phyloP scores from a whole-genome alignment of 1,284 basidiomycete species.

The Neotropicomus parvogracilis region DNA sequence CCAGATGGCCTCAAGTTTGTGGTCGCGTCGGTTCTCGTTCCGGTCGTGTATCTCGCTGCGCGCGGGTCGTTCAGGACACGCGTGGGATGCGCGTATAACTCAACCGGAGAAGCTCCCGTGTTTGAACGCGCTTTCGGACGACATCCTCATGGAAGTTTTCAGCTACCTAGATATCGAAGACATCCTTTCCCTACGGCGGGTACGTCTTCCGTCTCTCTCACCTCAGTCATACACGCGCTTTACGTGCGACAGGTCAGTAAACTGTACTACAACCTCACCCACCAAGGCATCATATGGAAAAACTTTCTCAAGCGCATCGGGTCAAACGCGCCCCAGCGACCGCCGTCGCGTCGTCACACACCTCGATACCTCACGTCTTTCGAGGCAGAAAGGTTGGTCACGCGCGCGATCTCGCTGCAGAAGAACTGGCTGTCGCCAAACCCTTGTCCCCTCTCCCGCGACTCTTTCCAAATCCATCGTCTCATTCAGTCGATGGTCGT shows the following conservation, averaged over 20 bases:
- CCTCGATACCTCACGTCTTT: slow-evolving; percentile 43
- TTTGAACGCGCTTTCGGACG: slow-evolving; percentile 35
- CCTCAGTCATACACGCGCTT: not conserved
- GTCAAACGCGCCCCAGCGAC: slow-evolving; percentile 58
- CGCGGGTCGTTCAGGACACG: slow-evolving; percentile 12
- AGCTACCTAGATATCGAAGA: slow-evolving; percentile 50
- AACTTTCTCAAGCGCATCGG: slow-evolving; percentile 50
- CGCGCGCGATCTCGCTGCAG: slow-evolving; percentile 57
- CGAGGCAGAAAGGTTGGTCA: slow-evolving; percentile 62
- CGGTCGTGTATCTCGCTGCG: slow-evolving; percentile 14
- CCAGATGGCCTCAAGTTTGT: slow-evolving; percentile 25
- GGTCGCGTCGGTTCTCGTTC: slow-evolving; percentile 23
- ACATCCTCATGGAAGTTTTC: slow-evolving; percentile 50
- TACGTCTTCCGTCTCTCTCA: slow-evolving; percentile 29
- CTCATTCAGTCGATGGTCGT: slow-evolving; percentile 55
- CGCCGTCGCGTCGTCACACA: slow-evolving; percentile 53
- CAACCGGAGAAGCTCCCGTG: slow-evolving; percentile 22
- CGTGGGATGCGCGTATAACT: slow-evolving; percentile 28
- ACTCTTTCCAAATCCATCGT: slow-evolving; percentile 40
- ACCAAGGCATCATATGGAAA: slow-evolving; percentile 68
- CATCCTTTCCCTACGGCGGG: slow-evolving; percentile 49
- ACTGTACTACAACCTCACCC: slow-evolving; percentile 55
- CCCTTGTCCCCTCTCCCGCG: slow-evolving; percentile 37
- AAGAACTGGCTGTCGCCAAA: slow-evolving; percentile 49
- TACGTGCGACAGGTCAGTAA: slow-evolving; percentile 46